Percentiles rank a stretch among this genome's conserved stretches.
Evolutionary conservation across 768 basidiomycete species (phyloP).

Genomic region (Inosperma sp.): DNA sequence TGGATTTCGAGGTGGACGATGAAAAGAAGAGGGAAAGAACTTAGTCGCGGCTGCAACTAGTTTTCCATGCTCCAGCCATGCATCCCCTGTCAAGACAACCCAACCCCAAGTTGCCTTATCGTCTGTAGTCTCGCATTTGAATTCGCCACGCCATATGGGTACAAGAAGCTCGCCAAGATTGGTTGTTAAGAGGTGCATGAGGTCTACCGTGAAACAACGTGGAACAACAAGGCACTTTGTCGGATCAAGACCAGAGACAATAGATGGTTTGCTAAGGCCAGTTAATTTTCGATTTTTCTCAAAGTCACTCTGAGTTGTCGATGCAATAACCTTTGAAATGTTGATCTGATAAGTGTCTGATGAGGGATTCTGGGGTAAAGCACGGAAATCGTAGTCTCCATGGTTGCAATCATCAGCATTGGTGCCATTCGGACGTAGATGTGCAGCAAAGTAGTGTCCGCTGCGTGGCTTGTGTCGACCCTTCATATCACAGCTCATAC

Average conservation of each 20-base stretch:
- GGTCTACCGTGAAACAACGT: slow-evolving; percentile 32
- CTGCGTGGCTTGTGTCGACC: slow-evolving; percentile 28
- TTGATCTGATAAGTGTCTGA: slow-evolving; percentile 10
- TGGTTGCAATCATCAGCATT: slow-evolving; percentile 21
- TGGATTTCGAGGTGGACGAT: slow-evolving; percentile 13
- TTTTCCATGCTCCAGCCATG: slow-evolving; percentile 30
- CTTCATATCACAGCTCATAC: slow-evolving; percentile 26
- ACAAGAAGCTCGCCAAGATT: slow-evolving; percentile 39
- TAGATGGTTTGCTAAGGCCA: slow-evolving; percentile 30
- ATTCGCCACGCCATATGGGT: slow-evolving; percentile 28
- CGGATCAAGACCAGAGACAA: slow-evolving; percentile 17
- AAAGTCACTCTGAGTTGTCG: slow-evolving; percentile 14
- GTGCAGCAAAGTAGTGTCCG: slow-evolving; percentile 33
- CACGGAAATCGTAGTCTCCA: slow-evolving; percentile 17
- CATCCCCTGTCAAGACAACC: slow-evolving; percentile 22
- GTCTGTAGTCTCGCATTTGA: slow-evolving; percentile 22
- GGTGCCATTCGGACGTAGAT: slow-evolving; percentile 23
- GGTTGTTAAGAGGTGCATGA: slow-evolving; percentile 37
- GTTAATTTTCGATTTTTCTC: slow-evolving; percentile 19
- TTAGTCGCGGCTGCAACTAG: slow-evolving; percentile 10
- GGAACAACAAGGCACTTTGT: slow-evolving; percentile 27
- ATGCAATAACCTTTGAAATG: slow-evolving; percentile 14
- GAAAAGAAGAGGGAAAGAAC: slow-evolving; percentile 12
- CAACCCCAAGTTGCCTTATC: slow-evolving; percentile 23
- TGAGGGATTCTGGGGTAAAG: slow-evolving; percentile 14